Base-by-base conservation (phyloP, 495 filamentous ascomycete genomes). In the Daldinia grandis region DNA sequence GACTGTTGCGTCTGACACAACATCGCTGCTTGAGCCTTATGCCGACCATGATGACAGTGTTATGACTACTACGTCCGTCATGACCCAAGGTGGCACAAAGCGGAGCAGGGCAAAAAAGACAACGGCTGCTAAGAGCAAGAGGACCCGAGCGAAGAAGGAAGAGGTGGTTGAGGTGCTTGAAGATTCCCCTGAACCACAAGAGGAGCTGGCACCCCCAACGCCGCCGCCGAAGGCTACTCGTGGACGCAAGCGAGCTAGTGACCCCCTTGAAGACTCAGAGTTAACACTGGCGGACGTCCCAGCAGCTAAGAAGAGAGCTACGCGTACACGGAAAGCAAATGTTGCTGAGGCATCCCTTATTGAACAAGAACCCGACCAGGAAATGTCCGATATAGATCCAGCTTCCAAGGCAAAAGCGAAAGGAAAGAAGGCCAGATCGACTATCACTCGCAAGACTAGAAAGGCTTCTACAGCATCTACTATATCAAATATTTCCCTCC, bases 41-140 rank as follows among this genome's bases (percentile, higher is more conserved):
- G 77, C 76, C 7, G 86, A 90, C 35, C 84, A 88, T 68, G 91
- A 93, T 71, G 88, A 93, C 59, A 94, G 88, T 72, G 83, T 90
- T 51, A 79, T 92, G 73, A 90, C 88, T 19, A 85, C 83, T 7
- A 79, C 85, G 4, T 88, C 87, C 1, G 86, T 87, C 61, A 84
- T 84, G 71, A 79, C 83, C 4, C 83, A 84, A 58, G 82, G 85
- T 24, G 79, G 78, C 3, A 88, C 85, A 62, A 88, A 86, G 65
- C 76, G 71, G 50, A 65, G 78, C 0, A 90, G 86, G 63, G 67
- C 77, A 5, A 86, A 85, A 64, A 90, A 88, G 72, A 83, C 76
- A 9, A 66, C 76, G 9, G 62, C 77, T 19, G 55, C 80, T 10
- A 87, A 80, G 66, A 65, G 67, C 3, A 83, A 82, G 61, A 89